Conservation (phyloP, 2,329 filamentous ascomycete genomes). For the Ophiostoma sp. region DNA sequence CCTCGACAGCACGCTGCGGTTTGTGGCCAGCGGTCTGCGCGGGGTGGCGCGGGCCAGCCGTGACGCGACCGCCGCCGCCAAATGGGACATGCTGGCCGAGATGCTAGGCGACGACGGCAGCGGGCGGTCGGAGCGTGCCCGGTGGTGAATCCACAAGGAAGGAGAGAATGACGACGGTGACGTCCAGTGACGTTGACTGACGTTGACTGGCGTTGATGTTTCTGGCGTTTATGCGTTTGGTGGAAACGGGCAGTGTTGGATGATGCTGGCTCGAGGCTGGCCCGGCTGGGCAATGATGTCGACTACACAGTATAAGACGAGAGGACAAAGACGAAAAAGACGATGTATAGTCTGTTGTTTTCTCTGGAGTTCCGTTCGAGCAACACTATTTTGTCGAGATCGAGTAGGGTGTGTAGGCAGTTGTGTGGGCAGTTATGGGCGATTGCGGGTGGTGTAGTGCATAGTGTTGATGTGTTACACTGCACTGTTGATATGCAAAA, state of each 20-base stretch:
- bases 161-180: not conserved
- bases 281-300: too few species aligned
- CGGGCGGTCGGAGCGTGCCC: constrained; percentile 10
- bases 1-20: constrained; percentile 66
- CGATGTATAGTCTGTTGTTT: not conserved
- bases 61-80: constrained; percentile 52
- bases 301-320: not conserved
- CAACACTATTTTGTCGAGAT: not conserved
- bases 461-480: not conserved
- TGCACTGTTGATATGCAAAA: constrained; percentile 11
- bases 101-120: constrained; percentile 61
- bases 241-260: not conserved
- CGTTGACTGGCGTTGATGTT: not conserved
- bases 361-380: not conserved
- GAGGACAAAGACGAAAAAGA: not conserved
- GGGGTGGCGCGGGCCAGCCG: constrained; percentile 73
- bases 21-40: constrained; percentile 71
- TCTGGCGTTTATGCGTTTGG: not conserved
- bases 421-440: too few species aligned
- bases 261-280: not conserved
- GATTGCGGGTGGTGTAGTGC: not conserved
- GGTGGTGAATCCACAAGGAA: not conserved
- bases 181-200: not conserved
- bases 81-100: constrained; percentile 81
- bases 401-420: not conserved